Evolutionary conservation across 2,329 filamentous ascomycete species (phyloP).

Genomic region (Phyllosticta citrichinensis): DNA sequence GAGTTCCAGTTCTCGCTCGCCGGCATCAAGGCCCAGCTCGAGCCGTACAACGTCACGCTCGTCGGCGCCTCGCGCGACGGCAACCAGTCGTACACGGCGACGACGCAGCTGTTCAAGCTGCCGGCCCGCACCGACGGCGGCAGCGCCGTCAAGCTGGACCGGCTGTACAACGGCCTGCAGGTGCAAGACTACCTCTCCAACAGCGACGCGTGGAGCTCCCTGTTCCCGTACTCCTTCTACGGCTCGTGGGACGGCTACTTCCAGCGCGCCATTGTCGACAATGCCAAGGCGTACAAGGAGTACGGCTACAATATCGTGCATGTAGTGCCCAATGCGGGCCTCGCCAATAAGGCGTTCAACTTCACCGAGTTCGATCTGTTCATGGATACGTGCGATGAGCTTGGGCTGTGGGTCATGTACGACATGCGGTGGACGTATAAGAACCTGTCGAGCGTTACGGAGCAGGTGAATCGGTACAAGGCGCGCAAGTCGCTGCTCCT

Average conservation of each 20-base stretch:
- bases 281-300: background rate
- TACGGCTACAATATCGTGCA: conserved; percentile 41
- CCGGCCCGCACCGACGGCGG: conserved; percentile 33
- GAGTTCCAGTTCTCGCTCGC: conserved; percentile 28
- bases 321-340: conserved; percentile 28
- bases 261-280: conserved; percentile 3
- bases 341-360: conserved; percentile 30
- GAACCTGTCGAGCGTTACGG: conserved; percentile 27
- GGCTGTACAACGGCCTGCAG: conserved; percentile 36
- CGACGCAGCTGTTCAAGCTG: conserved; percentile 31
- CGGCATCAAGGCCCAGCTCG: conserved; percentile 18
- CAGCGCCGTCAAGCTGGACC: conserved; percentile 39
- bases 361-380: conserved; percentile 29
- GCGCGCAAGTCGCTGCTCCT: conserved; percentile 30
- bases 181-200: conserved; percentile 19
- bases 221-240: conserved; percentile 41
- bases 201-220: conserved; percentile 22
- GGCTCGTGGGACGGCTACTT: conserved; percentile 31
- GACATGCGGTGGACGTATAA: conserved; percentile 35
- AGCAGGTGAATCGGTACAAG: conserved; percentile 29
- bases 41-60: conserved; percentile 31
- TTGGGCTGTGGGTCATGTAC: conserved; percentile 40
- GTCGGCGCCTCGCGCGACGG: conserved; percentile 22
- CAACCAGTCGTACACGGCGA: conserved; percentile 26
- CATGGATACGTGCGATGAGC: conserved; percentile 33